Conservation (phyloP, 2,329 filamentous ascomycete species). For the Ambrosiella cleistominuta region DNA sequence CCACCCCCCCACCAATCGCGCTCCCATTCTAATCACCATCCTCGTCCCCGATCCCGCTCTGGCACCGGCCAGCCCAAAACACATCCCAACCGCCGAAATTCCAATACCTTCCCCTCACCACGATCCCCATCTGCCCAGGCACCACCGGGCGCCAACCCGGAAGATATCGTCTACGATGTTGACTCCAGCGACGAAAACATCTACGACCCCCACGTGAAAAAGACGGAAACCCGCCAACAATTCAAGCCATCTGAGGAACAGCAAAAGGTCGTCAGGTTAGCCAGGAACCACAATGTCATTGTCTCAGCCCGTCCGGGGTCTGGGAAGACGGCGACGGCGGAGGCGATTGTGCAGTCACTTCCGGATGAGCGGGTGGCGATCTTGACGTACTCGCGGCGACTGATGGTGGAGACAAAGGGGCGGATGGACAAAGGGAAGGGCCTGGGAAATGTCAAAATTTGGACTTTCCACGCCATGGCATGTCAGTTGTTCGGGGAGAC, state of each 20-base stretch:
- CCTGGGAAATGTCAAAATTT: conserved; percentile 14
- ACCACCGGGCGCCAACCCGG: not conserved
- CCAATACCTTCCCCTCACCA: too few species aligned
- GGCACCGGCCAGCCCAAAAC: too few species aligned
- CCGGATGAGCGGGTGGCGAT: conserved; percentile 14
- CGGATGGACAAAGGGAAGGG: conserved; percentile 14
- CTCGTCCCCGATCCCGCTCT: too few species aligned
- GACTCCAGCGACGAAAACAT: not conserved
- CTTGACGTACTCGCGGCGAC: conserved; percentile 18
- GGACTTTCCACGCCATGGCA: conserved; percentile 18
- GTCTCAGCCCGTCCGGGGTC: conserved; percentile 20
- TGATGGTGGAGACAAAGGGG: conserved; percentile 16
- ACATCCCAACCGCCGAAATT: too few species aligned
- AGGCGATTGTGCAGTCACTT: conserved; percentile 16
- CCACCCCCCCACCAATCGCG: too few species aligned
- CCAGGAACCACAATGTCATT: conserved; percentile 17
- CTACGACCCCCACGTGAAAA: not conserved
- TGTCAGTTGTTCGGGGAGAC: conserved; percentile 14
- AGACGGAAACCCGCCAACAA: not conserved
- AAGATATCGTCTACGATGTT: not conserved
- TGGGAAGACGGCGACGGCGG: conserved; percentile 20
- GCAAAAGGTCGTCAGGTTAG: conserved; percentile 15
- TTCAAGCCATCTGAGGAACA: conserved; percentile 17
- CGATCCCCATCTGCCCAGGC: not conserved
- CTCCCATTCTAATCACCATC: too few species aligned